Evolutionary conservation across 2,329 filamentous ascomycete genomes (phyloP), one percentile per base, ranked within the genome.

Genomic region (Fusarium torulosum): DNA sequence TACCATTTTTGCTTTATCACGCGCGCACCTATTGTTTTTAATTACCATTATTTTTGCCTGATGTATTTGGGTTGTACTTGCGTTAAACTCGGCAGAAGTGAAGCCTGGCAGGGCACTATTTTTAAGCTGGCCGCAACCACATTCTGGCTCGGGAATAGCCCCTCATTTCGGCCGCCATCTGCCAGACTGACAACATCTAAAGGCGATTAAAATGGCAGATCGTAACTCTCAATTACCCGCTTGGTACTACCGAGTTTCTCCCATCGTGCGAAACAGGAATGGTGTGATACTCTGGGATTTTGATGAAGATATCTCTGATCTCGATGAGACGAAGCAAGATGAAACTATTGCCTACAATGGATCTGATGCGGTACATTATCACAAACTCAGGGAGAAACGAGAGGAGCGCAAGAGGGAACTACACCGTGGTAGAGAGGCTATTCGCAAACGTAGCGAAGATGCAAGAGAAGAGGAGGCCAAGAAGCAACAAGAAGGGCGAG

Each of bases 251-350:
- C 50, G 43, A 1, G 17, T 49, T 4, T 19, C 38, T 13, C 9
- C 10, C 21, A 37, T 7, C 1, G 19, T 21, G 1, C 3, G 17
- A 7, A 40, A n/a, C 3, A 29, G 29, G 9, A 19, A 17, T 4
- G 20, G 29, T 0, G 19, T 38, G 0, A 19, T 63, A 6, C 19
- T 42, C 3, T 58, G 35, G 41, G 31, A 17, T 1, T 63, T 63
- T 5, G 51, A 63, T 17, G 8, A 42, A 25, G 59, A 63, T 11
- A 43, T 63, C 4, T 46, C 51, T 1, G 44, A 51, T n/a, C 21
- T 63, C 5, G 59, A 63, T 10, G 40, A 51, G 13, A 13, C 19
- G 2, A 29, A 1, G 1, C 7, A 9, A 11, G 52, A 43, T 11
- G 17, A 38, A 5, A 15, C 15, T 1, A 4, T 1, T 17, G 3